These are phyloP conservation scores for Colletotrichum neosansevieriae DNA, from an alignment of 2,329 filamentous ascomycete species.

Conservation along the genomic window DNA sequence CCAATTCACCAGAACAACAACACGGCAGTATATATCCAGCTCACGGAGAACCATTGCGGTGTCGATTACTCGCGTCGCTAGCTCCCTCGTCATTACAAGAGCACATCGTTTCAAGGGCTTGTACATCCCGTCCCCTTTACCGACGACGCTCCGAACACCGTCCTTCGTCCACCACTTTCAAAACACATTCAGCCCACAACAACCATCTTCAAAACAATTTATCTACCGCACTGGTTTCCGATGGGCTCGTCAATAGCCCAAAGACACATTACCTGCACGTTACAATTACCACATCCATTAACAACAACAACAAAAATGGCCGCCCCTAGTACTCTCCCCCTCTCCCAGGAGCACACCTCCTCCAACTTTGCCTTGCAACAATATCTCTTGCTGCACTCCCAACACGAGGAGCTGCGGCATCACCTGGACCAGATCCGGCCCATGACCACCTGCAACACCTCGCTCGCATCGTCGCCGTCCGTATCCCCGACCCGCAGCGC, in stretches of 20 bases:
- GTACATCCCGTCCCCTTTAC: background rate
- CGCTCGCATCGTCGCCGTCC: slow-evolving; percentile 63
- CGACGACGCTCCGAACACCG: slow-evolving; percentile 18
- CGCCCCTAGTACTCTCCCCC: slow-evolving; percentile 17
- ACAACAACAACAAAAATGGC: slow-evolving; percentile 36
- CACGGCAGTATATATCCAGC: slow-evolving; percentile 10
- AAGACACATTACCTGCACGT: slow-evolving; percentile 39
- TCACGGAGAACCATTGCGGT: slow-evolving; percentile 4
- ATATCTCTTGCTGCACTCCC: slow-evolving; percentile 65
- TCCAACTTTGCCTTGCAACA: slow-evolving; percentile 65
- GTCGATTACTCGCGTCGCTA: too few species aligned
- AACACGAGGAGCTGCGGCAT: slow-evolving; percentile 65
- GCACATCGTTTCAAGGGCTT: slow-evolving; percentile 3
- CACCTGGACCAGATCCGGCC: slow-evolving; percentile 65
- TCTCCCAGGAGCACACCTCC: slow-evolving; percentile 51
- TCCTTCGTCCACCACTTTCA: slow-evolving; percentile 6
- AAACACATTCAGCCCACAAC: slow-evolving; percentile 19
- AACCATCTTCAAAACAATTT: background rate
- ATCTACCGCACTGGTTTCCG: slow-evolving; percentile 25
- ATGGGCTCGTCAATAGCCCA: slow-evolving; percentile 41
- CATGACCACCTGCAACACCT: slow-evolving; percentile 50
- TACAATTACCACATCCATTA: slow-evolving; percentile 34
- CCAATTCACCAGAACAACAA: background rate
- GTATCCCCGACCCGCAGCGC: slow-evolving; percentile 70
- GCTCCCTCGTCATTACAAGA: slow-evolving; percentile 14